These are phyloP conservation scores for Smallanthus sonchifolius DNA, from an alignment of 129 eudicot genomes.

Conservation along the genomic window DNA sequence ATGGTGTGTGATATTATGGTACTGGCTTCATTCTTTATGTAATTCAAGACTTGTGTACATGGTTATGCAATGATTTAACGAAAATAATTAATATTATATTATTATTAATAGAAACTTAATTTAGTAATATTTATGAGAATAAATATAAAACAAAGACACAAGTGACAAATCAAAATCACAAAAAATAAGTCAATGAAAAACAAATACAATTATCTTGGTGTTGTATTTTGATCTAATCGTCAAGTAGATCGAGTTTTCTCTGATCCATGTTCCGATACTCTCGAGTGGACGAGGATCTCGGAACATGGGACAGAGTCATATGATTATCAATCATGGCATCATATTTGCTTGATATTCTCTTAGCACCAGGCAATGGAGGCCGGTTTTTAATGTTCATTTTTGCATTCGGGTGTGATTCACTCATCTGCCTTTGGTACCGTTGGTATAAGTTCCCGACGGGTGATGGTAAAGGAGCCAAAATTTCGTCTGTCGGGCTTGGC, in stretches of 20 bases:
- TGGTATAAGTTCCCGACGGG: slow-evolving; percentile 18
- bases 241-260: slow-evolving; percentile 25
- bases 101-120: not conserved
- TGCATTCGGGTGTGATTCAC: slow-evolving; percentile 40
- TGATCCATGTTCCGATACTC: slow-evolving; percentile 40
- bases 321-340: slow-evolving; percentile 19
- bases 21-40: slow-evolving; percentile 43
- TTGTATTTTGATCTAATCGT: slow-evolving; percentile 26
- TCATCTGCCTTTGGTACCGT: slow-evolving; percentile 33
- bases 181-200: not conserved
- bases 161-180: slow-evolving; percentile 10
- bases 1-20: slow-evolving; percentile 30
- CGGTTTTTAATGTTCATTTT: slow-evolving; percentile 42
- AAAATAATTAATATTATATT: not conserved
- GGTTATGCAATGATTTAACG: not conserved
- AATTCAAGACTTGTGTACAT: slow-evolving; percentile 20
- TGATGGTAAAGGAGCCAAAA: slow-evolving; percentile 26
- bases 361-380: slow-evolving; percentile 46
- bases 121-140: not conserved
- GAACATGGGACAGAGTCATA: slow-evolving; percentile 30
- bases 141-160: not conserved
- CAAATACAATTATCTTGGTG: slow-evolving; percentile 10
- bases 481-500: slow-evolving; percentile 18
- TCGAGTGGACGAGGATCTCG: slow-evolving; percentile 58
- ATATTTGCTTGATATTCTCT: slow-evolving; percentile 30